These are phyloP conservation scores for Colletotrichum caudatum DNA, from an alignment of 2,329 filamentous ascomycete genomes.

Conservation along the genomic window DNA sequence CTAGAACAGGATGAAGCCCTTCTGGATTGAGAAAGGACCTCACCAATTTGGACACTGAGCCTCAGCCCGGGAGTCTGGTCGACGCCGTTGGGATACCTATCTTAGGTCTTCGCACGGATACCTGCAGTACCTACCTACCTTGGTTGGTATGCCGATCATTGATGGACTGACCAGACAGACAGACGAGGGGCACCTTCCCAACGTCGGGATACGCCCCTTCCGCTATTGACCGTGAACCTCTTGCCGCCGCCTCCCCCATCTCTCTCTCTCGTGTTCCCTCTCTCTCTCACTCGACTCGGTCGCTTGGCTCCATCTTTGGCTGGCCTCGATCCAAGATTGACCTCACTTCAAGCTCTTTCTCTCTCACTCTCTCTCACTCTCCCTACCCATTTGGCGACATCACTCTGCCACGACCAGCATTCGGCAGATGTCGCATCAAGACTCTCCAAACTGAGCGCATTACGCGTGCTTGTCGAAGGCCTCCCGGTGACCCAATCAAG, in stretches of 20 bases:
- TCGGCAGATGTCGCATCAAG: slow-evolving; percentile 11
- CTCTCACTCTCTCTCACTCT: not conserved
- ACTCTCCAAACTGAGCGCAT: not conserved
- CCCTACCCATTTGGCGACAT: not conserved
- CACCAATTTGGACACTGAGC: not conserved
- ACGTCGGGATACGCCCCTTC: slow-evolving; percentile 3
- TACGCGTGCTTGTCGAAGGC: slow-evolving; percentile 10
- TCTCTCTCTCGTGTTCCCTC: too few species aligned
- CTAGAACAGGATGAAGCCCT: not conserved
- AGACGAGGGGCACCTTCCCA: not conserved
- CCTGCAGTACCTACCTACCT: too few species aligned
- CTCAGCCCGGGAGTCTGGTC: not conserved
- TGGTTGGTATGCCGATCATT: too few species aligned
- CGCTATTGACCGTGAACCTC: not conserved
- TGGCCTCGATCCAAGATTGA: slow-evolving; percentile 27
- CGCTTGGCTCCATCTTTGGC: slow-evolving; percentile 1
- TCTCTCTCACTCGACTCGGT: not conserved
- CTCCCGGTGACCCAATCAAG: slow-evolving; percentile 14
- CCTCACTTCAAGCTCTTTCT: not conserved
- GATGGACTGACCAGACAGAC: not conserved
- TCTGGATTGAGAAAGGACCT: not conserved
- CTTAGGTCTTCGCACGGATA: too few species aligned
- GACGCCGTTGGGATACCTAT: not conserved
- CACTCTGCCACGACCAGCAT: not conserved
- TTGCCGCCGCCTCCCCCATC: not conserved